Percentiles rank a stretch among this genome's conserved stretches.
Conservation (phyloP, 257 asterid species). For the Penstemon eatonii region DNA sequence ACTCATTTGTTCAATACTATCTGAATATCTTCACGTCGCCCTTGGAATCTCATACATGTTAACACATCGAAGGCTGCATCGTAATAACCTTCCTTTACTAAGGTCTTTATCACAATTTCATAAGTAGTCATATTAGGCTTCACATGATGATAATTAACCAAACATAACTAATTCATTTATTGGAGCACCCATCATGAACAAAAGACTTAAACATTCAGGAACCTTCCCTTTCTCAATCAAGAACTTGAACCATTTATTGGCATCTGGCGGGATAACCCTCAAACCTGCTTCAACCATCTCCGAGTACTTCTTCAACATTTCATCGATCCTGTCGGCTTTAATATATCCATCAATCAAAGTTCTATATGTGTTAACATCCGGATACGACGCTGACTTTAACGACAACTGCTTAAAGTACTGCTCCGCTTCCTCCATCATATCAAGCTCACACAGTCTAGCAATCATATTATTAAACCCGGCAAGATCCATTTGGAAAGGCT, state of each 20-base stretch:
- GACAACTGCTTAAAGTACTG: slow-evolving; percentile 47
- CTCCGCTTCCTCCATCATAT: slow-evolving; percentile 79
- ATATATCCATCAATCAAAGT: slow-evolving; percentile 74
- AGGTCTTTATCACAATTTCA: slow-evolving; percentile 67
- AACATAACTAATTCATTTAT: too few relatives aligned
- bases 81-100: slow-evolving; percentile 47
- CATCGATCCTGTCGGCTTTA: slow-evolving; percentile 51
- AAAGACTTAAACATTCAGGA: slow-evolving; percentile 60
- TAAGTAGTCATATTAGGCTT: slow-evolving; percentile 74
- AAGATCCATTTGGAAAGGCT: slow-evolving; percentile 86
- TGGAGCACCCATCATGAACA: slow-evolving; percentile 71
- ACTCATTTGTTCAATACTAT: too few relatives aligned
- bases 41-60: too few relatives aligned
- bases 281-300: slow-evolving; percentile 75
- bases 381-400: slow-evolving; percentile 63
- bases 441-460: slow-evolving; percentile 66
- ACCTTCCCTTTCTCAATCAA: slow-evolving; percentile 68
- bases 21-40: too few relatives aligned
- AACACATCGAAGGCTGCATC: slow-evolving; percentile 50
- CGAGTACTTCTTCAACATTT: slow-evolving; percentile 57
- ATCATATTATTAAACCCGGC: slow-evolving; percentile 85
- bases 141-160: too few relatives aligned
- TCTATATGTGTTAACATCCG: slow-evolving; percentile 69
- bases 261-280: slow-evolving; percentile 76
- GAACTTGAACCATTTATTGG: slow-evolving; percentile 74